These are phyloP conservation scores for Xylaria nigripes DNA, from an alignment of 495 filamentous ascomycete genomes.

Conservation along the genomic window DNA sequence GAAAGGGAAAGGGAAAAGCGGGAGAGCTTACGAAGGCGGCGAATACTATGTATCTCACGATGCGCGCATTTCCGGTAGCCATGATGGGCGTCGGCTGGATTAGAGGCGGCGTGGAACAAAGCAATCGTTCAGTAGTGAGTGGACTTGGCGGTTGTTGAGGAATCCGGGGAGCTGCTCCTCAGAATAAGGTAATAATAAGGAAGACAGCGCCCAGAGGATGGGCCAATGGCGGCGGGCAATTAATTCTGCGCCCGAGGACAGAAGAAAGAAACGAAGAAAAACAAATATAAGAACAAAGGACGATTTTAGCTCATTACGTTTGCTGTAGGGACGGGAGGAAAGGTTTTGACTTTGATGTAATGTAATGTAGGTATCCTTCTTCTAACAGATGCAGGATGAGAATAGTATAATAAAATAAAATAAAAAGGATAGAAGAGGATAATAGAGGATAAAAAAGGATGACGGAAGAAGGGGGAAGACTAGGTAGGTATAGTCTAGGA, in stretches of 20 bases:
- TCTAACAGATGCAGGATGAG: not conserved
- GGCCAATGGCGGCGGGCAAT: not conserved
- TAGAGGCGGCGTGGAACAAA: not conserved
- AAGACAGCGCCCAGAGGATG: not conserved
- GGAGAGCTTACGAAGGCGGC: constrained; percentile 65
- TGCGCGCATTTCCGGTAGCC: constrained; percentile 58
- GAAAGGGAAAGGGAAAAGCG: not conserved
- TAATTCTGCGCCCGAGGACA: not conserved
- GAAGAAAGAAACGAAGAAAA: not conserved
- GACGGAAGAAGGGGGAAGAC: no score
- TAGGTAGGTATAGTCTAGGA: not conserved
- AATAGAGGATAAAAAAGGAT: no score
- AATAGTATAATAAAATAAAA: no score
- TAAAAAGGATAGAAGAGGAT: no score
- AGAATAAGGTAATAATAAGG: not conserved
- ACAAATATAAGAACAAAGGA: constrained; percentile 6
- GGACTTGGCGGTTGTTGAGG: not conserved
- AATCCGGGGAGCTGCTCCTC: not conserved
- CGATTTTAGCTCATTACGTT: constrained; percentile 5
- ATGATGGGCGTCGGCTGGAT: constrained; percentile 34
- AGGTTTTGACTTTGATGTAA: not conserved
- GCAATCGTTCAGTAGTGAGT: not conserved
- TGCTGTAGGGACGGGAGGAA: not conserved
- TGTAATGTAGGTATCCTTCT: not conserved
- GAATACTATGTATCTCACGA: constrained; percentile 82